Conservation (phyloP, 345 rosid genomes). For the Physaria fendleri region DNA sequence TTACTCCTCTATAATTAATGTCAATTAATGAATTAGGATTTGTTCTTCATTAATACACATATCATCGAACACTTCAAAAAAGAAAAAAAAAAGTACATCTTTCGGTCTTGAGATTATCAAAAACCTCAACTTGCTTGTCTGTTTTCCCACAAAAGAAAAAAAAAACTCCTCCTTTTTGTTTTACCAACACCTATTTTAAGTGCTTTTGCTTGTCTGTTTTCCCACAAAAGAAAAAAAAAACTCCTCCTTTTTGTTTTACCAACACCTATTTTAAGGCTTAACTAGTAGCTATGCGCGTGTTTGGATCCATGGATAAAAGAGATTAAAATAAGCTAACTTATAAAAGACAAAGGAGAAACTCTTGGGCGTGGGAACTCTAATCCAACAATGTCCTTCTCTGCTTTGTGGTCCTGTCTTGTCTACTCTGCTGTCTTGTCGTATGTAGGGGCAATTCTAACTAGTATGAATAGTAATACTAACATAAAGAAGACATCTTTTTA, state of each 20-base stretch:
- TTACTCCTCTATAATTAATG: not conserved
- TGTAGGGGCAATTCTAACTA: not conserved
- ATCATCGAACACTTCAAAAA: not conserved
- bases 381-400: conserved; percentile 7
- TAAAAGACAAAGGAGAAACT: conserved; percentile 3
- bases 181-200: too few species aligned
- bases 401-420: conserved; percentile 17
- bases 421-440: conserved; percentile 17
- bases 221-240: too few species aligned
- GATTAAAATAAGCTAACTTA: not conserved
- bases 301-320: not conserved
- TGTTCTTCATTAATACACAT: not conserved
- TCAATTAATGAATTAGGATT: not conserved
- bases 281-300: not conserved
- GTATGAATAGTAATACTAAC: not conserved
- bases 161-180: too few species aligned
- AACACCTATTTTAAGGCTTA: not conserved
- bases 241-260: too few species aligned
- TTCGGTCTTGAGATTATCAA: conserved; percentile 28
- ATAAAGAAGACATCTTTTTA: not conserved
- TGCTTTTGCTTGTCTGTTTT: too few species aligned
- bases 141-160: conserved; percentile 23
- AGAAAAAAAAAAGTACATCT: conserved; percentile 15
- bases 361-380: conserved; percentile 12
- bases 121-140: conserved; percentile 24